Base-by-base conservation (phyloP, 2,329 filamentous ascomycete genomes). In the Pseudogymnoascus sp. region DNA sequence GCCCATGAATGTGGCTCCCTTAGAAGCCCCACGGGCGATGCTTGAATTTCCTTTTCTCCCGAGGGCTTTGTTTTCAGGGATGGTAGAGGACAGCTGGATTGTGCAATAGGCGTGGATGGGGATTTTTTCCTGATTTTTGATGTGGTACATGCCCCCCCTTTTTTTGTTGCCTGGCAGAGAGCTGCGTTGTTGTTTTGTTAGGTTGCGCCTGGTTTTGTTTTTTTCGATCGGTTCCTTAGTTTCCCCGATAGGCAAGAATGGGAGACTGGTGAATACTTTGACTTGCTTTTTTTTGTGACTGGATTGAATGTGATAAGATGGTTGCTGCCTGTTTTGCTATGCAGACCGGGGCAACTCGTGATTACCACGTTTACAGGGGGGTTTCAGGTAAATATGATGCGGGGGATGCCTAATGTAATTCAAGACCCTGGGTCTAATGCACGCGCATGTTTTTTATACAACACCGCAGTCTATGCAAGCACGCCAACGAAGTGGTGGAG, bases 91-190 rank as follows among this genome's bases (percentile, higher is more conserved):
- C 10, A 18, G 45, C 45, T 52, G 45, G 45, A 52, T 52, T 52
- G 45, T 52, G 45, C 45, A 52, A 52, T 52, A 52, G 45, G 45
- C 45, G 45, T 52, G 45, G 45, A 52, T 52, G 23, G 45, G 45
- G 45, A 30, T 52, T 18, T 52, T 52, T 52, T 52, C 41, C 41
- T 52, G 41, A 52, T 52, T 52, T 52, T 52, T 52, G 23, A 52
- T 52, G 45, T 52, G 45, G 23, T 52, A 52, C 45, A 52, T 52
- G 45, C 45, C 45, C 45, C 23, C 41, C 45, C 21, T 52, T 52
- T 30, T 52, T 52, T 52, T 26, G 21, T 52, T 30, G 23, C 45
- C 45, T 52, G 26, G 45, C 45, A 52, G 26, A 52, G 26, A 52
- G 45, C 45, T 52, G 45, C 45, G 45, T 52, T 30, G 21, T 45